phyloP scores from a whole-genome alignment of 805 yeast genomes.

The Henningerozyma blattae region DNA sequence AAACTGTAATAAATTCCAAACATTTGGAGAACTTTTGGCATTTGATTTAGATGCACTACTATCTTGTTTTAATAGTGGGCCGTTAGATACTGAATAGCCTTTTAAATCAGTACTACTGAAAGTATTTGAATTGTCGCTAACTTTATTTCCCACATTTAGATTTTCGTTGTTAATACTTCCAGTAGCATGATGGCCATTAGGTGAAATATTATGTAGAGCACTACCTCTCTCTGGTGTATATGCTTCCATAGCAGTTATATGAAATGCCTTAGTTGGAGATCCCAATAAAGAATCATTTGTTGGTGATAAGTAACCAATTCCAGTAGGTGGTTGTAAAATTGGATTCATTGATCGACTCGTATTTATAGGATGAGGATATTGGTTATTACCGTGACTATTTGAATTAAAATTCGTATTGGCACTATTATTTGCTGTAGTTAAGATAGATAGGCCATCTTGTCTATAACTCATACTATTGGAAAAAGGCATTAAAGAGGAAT shows the following conservation, averaged over 20 bases:
- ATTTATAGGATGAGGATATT: not conserved
- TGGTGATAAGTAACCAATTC: slow-evolving; percentile 9
- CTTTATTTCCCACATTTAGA: slow-evolving; percentile 1
- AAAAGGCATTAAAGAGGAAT: no score
- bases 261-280: slow-evolving; percentile 33
- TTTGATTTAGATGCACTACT: not conserved
- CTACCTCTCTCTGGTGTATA: slow-evolving; percentile 53
- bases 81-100: not conserved
- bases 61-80: not conserved
- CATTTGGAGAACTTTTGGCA: slow-evolving; percentile 57
- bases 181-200: slow-evolving; percentile 4
- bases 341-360: not conserved
- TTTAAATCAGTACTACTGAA: not conserved
- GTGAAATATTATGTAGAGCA: slow-evolving; percentile 11
- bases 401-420: not conserved
- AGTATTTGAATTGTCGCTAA: not conserved
- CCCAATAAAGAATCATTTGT: slow-evolving; percentile 16
- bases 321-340: not conserved
- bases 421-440: not conserved
- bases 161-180: no score
- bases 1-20: slow-evolving; percentile 87
- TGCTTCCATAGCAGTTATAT: slow-evolving; percentile 44
- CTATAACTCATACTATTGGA: not conserved
- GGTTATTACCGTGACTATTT: not conserved
- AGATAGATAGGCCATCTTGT: not conserved